These are phyloP conservation scores for Rhodotorula graminis DNA, from an alignment of 768 basidiomycete genomes.

Conservation along the genomic window DNA sequence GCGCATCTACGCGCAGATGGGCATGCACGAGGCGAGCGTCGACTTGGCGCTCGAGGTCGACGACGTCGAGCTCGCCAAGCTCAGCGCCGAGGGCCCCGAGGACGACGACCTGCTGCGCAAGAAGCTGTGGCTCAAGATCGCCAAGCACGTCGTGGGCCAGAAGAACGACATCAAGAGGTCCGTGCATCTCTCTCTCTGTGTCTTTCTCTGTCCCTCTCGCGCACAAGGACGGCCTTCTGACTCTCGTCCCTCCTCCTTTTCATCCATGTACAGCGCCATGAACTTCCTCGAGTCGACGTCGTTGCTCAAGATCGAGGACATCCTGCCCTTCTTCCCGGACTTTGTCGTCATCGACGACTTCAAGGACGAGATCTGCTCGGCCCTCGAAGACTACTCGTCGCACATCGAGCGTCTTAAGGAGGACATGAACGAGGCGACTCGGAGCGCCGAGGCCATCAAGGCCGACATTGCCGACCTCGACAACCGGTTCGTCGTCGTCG, in stretches of 20 bases:
- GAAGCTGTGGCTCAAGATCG: slow-evolving; percentile 96
- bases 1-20: slow-evolving; percentile 96
- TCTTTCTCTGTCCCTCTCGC: too few relatives aligned
- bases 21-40: slow-evolving; percentile 90
- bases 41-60: slow-evolving; percentile 91
- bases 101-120: slow-evolving; percentile 72
- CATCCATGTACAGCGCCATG: slow-evolving; percentile 95
- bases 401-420: slow-evolving; percentile 82
- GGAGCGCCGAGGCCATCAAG: slow-evolving; percentile 86
- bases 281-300: slow-evolving; percentile 90
- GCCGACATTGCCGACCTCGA: slow-evolving; percentile 77
- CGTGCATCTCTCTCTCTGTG: slow-evolving; percentile 49
- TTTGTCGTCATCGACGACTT: slow-evolving; percentile 99
- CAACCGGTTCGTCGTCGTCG: slow-evolving; percentile 86
- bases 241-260: not conserved
- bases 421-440: slow-evolving; percentile 95
- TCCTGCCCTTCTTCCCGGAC: slow-evolving; percentile 98
- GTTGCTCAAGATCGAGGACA: slow-evolving; percentile 95
- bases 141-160: slow-evolving; percentile 96
- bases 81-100: slow-evolving; percentile 90
- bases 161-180: slow-evolving; percentile 98
- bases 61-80: slow-evolving; percentile 88
- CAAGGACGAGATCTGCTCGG: slow-evolving; percentile 96
- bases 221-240: too few relatives aligned
- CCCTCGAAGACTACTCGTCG: slow-evolving; percentile 85